Conservation (phyloP, 495 filamentous ascomycete genomes). For the Penicillium steckii region DNA sequence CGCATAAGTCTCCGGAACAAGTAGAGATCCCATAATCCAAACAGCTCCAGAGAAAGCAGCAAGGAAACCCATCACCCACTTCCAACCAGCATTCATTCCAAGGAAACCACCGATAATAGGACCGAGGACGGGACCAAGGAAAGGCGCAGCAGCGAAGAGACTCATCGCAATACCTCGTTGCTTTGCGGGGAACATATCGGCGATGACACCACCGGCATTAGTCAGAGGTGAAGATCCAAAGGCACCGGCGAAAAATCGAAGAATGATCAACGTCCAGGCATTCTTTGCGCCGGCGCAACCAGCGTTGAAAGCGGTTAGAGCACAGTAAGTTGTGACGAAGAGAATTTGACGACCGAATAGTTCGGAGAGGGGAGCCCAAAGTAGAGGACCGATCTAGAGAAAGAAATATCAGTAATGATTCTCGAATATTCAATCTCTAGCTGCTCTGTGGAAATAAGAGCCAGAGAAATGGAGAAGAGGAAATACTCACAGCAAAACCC, state of each 20-base stretch:
- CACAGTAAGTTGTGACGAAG: slow-evolving; percentile 62
- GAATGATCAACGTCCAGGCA: slow-evolving; percentile 63
- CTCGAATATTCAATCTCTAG: slow-evolving; percentile 1
- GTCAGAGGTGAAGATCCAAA: slow-evolving; percentile 74
- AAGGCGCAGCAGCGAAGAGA: slow-evolving; percentile 66
- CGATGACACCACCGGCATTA: slow-evolving; percentile 72
- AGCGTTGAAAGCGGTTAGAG: slow-evolving; percentile 68
- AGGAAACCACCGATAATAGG: slow-evolving; percentile 63
- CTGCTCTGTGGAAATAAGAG: neutral
- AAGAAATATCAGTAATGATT: neutral
- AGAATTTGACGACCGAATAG: slow-evolving; percentile 71
- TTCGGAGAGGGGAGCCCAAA: slow-evolving; percentile 69
- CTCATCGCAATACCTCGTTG: slow-evolving; percentile 64
- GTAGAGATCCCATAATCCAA: slow-evolving; percentile 53
- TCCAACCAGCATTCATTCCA: slow-evolving; percentile 58
- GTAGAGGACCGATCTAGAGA: slow-evolving; percentile 43
- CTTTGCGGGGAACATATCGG: slow-evolving; percentile 66
- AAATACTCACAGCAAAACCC: slow-evolving; percentile 61
- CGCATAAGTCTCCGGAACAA: slow-evolving; percentile 62
- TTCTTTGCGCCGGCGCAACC: slow-evolving; percentile 62
- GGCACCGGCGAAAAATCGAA: slow-evolving; percentile 77
- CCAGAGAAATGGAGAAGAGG: too few species aligned
- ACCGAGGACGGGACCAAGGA: slow-evolving; percentile 66
- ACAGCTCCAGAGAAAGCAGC: slow-evolving; percentile 51
- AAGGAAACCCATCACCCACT: slow-evolving; percentile 64